phyloP scores from a whole-genome alignment of 352 stramenopile species.

The Phytopythium mirpurense region DNA sequence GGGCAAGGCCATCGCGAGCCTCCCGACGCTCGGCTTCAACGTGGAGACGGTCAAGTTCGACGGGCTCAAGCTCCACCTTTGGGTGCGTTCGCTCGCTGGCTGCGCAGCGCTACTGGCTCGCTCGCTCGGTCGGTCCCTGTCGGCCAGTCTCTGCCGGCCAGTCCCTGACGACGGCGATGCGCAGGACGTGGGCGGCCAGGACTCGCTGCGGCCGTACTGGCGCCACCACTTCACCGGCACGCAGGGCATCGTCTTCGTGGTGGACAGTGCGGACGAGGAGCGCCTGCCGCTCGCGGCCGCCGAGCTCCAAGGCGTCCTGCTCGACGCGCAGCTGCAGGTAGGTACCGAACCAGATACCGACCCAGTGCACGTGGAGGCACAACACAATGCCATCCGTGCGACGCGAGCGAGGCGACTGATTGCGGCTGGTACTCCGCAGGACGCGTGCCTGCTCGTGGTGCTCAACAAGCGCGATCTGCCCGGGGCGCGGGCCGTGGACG shows the following conservation, averaged over 20 bases:
- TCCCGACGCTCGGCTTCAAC: conserved; percentile 82
- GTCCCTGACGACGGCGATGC: conserved; percentile 3
- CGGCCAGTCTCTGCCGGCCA: not conserved
- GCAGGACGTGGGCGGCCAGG: conserved; percentile 76
- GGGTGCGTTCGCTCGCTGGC: conserved; percentile 40
- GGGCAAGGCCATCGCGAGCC: conserved; percentile 70
- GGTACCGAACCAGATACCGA: no score
- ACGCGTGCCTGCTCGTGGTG: conserved; percentile 60
- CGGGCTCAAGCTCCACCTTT: conserved; percentile 75
- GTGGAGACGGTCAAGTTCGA: conserved; percentile 74
- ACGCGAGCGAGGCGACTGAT: no score
- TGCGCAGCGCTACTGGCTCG: no score
- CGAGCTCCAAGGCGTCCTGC: conserved; percentile 62
- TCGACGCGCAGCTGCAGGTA: conserved; percentile 63
- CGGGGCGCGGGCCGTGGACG: conserved; percentile 34
- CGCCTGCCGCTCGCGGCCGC: conserved; percentile 65
- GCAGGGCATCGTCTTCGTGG: conserved; percentile 82
- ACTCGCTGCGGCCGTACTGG: conserved; percentile 78
- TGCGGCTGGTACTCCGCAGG: conserved; percentile 5
- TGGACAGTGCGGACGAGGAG: conserved; percentile 68
- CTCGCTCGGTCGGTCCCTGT: not conserved
- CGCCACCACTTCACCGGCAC: conserved; percentile 83
- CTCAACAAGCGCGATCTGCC: conserved; percentile 80
- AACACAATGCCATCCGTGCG: no score
- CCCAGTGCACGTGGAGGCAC: no score